Percentiles rank a stretch among this genome's conserved stretches.
Evolutionary conservation across 306 rosid species (phyloP).

Genomic region (Inga leiocalycina): DNA sequence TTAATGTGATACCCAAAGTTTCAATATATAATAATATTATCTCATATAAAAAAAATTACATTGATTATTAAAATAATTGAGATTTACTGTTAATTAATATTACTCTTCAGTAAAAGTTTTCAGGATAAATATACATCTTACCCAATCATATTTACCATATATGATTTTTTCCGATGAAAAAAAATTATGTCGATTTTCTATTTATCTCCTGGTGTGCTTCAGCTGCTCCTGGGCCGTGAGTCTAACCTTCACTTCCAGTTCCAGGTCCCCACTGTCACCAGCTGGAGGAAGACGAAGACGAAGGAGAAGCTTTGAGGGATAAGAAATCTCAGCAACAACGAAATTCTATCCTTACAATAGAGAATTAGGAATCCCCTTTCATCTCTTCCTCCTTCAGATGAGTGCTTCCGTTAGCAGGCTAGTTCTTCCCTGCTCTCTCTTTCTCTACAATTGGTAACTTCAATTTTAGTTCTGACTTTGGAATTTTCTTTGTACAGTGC

Average conservation of each 20-base stretch:
- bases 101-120: too few species aligned
- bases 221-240: slow-evolving; percentile 5
- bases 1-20: too few species aligned
- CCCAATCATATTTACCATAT: too few species aligned
- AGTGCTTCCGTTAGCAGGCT: slow-evolving; percentile 64
- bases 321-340: slow-evolving; percentile 1
- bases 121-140: too few species aligned
- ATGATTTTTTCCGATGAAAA: too few species aligned
- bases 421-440: slow-evolving; percentile 27
- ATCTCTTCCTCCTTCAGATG: slow-evolving; percentile 40
- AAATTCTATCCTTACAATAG: background rate
- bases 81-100: too few species aligned
- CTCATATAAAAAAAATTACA: too few species aligned
- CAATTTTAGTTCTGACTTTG: slow-evolving; percentile 16
- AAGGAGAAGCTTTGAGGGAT: slow-evolving; percentile 14
- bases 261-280: slow-evolving; percentile 10
- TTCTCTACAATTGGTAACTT: background rate
- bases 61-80: too few species aligned
- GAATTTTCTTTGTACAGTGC: slow-evolving; percentile 40
- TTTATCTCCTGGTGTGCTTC: background rate
- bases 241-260: background rate
- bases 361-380: background rate
- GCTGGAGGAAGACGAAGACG: slow-evolving; percentile 7
- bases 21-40: too few species aligned
- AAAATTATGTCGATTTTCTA: background rate